phyloP scores from a whole-genome alignment of 108 stramenopile species.

The Pseudonitzschia pungens region DNA sequence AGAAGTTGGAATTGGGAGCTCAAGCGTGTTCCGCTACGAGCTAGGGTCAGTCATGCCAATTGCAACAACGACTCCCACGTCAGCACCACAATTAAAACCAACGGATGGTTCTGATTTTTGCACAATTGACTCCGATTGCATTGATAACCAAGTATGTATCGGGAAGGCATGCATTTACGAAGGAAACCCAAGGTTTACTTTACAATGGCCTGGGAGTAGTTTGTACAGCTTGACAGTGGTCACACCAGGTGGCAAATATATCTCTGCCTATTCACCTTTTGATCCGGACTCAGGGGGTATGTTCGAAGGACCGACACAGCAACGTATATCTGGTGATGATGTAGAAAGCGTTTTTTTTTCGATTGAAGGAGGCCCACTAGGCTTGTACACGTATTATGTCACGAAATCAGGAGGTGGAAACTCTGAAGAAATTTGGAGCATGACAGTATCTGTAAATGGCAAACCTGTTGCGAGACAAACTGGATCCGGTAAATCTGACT shows the following conservation, averaged over 20 bases:
- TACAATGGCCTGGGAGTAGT: slow-evolving; percentile 37
- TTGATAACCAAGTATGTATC: slow-evolving; percentile 15
- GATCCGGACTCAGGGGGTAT: slow-evolving; percentile 31
- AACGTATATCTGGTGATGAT: slow-evolving; percentile 26
- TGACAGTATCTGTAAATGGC: slow-evolving; percentile 25
- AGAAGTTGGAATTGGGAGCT: slow-evolving; percentile 33
- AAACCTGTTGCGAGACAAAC: background rate
- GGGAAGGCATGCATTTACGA: slow-evolving; percentile 26
- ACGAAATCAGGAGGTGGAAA: slow-evolving; percentile 5
- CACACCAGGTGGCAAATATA: slow-evolving; percentile 24
- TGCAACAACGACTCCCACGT: background rate
- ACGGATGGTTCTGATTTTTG: slow-evolving; percentile 3
- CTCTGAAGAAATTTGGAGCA: slow-evolving; percentile 22
- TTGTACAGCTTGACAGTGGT: slow-evolving; percentile 26
- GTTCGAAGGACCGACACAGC: slow-evolving; percentile 23
- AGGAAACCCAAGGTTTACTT: slow-evolving; percentile 35
- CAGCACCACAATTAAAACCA: slow-evolving; percentile 2
- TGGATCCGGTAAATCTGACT: slow-evolving; percentile 20
- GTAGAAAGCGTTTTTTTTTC: slow-evolving; percentile 23
- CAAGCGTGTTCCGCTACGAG: slow-evolving; percentile 21
- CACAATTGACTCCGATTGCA: slow-evolving; percentile 18
- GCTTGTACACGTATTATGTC: slow-evolving; percentile 28
- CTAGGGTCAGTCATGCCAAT: background rate
- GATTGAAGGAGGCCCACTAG: slow-evolving; percentile 22
- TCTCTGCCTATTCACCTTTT: slow-evolving; percentile 20